Evolutionary conservation across 129 eudicot genomes (phyloP), one percentile per base, ranked within the genome.

Genomic region (Centrapalus pauciflorus): DNA sequence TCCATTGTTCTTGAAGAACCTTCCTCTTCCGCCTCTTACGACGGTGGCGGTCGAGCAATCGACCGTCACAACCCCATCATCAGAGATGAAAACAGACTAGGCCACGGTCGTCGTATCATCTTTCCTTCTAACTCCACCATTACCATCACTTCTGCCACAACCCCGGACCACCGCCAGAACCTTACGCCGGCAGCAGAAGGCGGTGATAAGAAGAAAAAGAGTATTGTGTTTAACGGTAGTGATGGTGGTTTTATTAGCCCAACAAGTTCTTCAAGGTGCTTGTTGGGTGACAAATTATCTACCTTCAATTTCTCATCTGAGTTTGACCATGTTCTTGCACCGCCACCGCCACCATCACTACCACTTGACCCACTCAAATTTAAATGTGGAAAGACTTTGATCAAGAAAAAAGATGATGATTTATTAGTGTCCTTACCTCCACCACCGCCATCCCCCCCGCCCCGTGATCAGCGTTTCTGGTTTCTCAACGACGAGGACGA

Each of bases 51-150:
- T 56, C 92, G 89, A 28, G 90, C 99, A 63, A 86, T 94, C 27
- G 99, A 94, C 83, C 89, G 99, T 2, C 75, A 86, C 78, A 94
- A 94, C 69, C 99, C 97, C 67, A 86, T 94, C 35, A 89, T 94
- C 27, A 71, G 80, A 29, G 97, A 89, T 71, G 77, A 84, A 9
- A 73, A 76, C 38, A 79, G 95, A 62, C 37, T 70, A 27, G 62
- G 63, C 6, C 80, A 34, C 26, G 40, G 65, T 4, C 55, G 67
- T 37, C n/a, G n/a, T n/a, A n/a, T n/a, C n/a, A 55, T 52, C 26
- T 20, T 64, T 56, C 67, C 81, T n/a, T 45, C 78, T 24, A 67
- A 41, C 61, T 25, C 89, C 48, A 6, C 77, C 64, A 10, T 30
- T 73, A 32, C 71, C 56, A 54, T 61, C 49, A 34, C 45, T 72